Conservation (phyloP, 1,284 basidiomycete species). For the Cutaneotrichosporon curvatum region DNA sequence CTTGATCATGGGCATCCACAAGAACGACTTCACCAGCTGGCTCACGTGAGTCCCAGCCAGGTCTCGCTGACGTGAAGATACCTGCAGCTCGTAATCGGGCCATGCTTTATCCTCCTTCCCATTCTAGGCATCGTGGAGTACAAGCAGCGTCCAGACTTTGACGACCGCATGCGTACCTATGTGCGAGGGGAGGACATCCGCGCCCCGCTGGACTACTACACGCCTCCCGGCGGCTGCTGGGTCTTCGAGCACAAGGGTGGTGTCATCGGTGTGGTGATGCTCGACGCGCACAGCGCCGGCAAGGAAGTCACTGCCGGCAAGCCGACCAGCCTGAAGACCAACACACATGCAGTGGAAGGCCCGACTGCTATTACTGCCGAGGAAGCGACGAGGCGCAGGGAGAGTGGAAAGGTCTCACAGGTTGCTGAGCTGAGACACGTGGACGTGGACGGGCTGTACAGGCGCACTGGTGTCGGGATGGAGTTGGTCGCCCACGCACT, state of each 20-base stretch:
- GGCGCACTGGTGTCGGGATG: conserved; percentile 54
- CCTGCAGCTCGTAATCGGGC: conserved; percentile 57
- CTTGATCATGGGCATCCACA: conserved; percentile 48
- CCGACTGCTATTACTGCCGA: too few relatives aligned
- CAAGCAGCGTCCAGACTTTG: conserved; percentile 23
- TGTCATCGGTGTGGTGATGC: conserved; percentile 61
- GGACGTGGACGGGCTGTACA: conserved; percentile 60
- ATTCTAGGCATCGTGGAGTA: conserved; percentile 62
- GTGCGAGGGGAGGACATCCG: conserved; percentile 57
- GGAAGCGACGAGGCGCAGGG: too few relatives aligned
- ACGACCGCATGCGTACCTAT: conserved; percentile 49
- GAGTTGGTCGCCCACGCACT: conserved; percentile 61
- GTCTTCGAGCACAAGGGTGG: conserved; percentile 57
- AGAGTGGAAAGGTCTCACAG: background rate
- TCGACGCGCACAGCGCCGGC: conserved; percentile 54
- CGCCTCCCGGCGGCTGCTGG: conserved; percentile 56
- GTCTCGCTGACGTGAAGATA: conserved; percentile 48
- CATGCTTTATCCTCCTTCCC: conserved; percentile 58
- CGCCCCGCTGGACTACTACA: conserved; percentile 56
- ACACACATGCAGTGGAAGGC: background rate
- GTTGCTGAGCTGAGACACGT: conserved; percentile 67
- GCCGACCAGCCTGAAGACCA: background rate
- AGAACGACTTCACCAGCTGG: background rate
- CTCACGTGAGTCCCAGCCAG: conserved; percentile 6
- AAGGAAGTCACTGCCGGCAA: conserved; percentile 13